Evolutionary conservation across 2,329 filamentous ascomycete species (phyloP), one percentile per base, ranked within the genome.

Genomic region (Sclerotinia spermophila): DNA sequence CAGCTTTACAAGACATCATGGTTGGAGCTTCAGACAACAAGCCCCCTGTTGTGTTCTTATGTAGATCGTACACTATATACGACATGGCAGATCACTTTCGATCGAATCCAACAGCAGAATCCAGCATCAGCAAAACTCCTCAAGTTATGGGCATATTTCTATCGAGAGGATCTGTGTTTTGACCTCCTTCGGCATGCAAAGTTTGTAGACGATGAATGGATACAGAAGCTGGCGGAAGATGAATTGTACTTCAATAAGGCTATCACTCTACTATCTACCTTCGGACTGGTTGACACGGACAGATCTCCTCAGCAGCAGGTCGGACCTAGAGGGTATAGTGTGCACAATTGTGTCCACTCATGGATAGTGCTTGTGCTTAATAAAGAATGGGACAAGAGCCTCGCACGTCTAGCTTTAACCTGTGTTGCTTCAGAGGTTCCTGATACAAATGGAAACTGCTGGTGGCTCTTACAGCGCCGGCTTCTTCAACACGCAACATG

Each of bases 161-260:
- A 81, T 72, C 80, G 82, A 73, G 77, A 81, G 21, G 82, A 84
- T 71, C 72, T 85, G 2, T 85, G 80, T 82, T 84, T 79, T 73
- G 79, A 83, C 56, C 77, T 85, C 13, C 73, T 84, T 75, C 3
- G 72, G 72, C 13, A 76, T 71, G 53, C n/a, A 69, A 65, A 71
- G 40, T 73, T 42, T 71, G 27, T n/a, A 58, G 67, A 71, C 30
- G 11, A 68, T 60, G 40, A 72, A 64, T 73, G 51, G 58, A 64
- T 73, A 70, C 62, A 66, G 35, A 58, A 72, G 66, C 62, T 74
- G 59, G 67, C 61, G 0, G 21, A 71, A 27, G 69, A 74, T 45
- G 60, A 74, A 68, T 17, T 73, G 30, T 70, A 59, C 55, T 73
- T 73, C 30, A 53, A 73, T 45, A 48, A 71, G 3, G 64, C 71